phyloP scores from a whole-genome alignment of 768 basidiomycete genomes.

The Termitomyces sp. region DNA sequence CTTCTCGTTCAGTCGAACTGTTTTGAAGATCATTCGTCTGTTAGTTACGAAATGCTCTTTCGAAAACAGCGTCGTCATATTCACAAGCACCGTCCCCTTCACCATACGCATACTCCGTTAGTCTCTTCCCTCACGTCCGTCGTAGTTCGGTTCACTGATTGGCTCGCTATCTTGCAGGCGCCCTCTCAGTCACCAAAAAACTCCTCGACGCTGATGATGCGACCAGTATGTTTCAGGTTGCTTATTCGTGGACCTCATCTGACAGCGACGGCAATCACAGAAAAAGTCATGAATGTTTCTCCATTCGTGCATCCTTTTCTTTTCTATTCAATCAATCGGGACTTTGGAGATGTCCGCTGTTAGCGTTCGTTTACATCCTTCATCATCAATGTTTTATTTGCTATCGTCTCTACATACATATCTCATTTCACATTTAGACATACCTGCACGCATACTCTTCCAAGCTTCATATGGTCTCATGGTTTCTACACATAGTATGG shows the following conservation, averaged over 20 bases:
- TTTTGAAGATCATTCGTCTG: conserved; percentile 5
- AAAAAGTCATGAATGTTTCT: conserved; percentile 20
- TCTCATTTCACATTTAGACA: conserved; percentile 18
- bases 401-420: conserved; percentile 19
- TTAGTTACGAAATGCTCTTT: conserved; percentile 60
- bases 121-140: conserved; percentile 17
- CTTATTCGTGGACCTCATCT: neutral
- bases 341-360: conserved; percentile 16
- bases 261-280: conserved; percentile 6
- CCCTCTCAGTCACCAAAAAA: conserved; percentile 30
- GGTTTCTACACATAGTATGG: conserved; percentile 12
- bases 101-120: conserved; percentile 27
- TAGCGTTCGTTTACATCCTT: conserved; percentile 10
- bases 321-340: conserved; percentile 11
- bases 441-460: conserved; percentile 11
- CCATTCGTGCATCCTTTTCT: conserved; percentile 7
- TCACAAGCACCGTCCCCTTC: conserved; percentile 27
- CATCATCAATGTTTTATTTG: conserved; percentile 11
- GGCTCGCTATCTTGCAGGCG: conserved; percentile 21
- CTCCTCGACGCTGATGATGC: conserved; percentile 52
- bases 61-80: conserved; percentile 39
- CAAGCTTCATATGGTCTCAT: conserved; percentile 1
- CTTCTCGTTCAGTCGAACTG: neutral
- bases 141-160: conserved; percentile 6
- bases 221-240: conserved; percentile 33